Evolutionary conservation across 176 grass and related monocot genomes (phyloP), one percentile per base, ranked within the genome.

Genomic region (Urochloa ruziziensis): DNA sequence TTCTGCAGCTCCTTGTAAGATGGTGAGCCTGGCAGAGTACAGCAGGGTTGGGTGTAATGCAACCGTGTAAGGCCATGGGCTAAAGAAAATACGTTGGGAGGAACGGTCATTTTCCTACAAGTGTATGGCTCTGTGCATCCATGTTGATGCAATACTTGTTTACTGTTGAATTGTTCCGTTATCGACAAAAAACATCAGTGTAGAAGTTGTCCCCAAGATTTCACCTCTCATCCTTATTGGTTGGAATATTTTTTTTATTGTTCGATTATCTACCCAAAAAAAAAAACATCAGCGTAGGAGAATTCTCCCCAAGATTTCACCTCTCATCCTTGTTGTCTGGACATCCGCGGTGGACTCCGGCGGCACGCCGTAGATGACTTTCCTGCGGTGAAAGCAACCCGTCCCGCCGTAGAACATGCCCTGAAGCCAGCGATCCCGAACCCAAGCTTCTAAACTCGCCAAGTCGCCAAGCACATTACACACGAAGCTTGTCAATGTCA

Each of bases 311-410:
- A 57, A 24, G 23, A 21, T 64, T 62, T 82, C 32, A 85, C 88
- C 62, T 84, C 19, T 65, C 21, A 3, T 60, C 34, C 3, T 49
- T 14, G 25, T 8, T 36, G 54, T 18, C 16, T 77, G 75, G 43
- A 30, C 4, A 1, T 5, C 11, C 21, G 7, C 7, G 52, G 12
- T 0, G 5, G 13, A 30, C 14, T 78, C 44, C 0, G 82, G 88
- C 27, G 81, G 27, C 15, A 77, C 1, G 40, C 78, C 84, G 35
- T 90, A 93, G 18, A 93, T 75, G 53, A 80, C 68, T 60, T 90
- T 88, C 63, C 91, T 82, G 7, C 88, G 74, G 75, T 93, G 88
- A 69, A 93, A 90, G 86, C 88, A 93, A 46, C 85, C 88, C 0
- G 88, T 93, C 4, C 91, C 88, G 0, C 2, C 4, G 23, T 90